Evolutionary conservation across 108 stramenopile genomes (phyloP).

Genomic region (Craspedostauros australis): DNA sequence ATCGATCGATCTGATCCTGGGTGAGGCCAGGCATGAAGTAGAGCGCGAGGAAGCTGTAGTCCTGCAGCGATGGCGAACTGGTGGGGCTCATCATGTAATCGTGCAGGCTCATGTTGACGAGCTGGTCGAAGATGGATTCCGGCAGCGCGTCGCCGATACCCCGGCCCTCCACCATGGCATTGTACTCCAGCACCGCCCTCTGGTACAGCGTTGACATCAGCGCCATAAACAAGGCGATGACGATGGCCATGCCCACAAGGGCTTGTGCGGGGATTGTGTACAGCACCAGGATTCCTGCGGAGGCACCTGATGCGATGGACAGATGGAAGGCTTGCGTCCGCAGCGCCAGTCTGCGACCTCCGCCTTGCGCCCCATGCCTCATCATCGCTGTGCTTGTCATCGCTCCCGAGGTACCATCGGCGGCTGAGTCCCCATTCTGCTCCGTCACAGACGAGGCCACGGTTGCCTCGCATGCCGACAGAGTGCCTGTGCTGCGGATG

Average conservation of each 20-base stretch:
- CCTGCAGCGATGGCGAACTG: slow-evolving; percentile 28
- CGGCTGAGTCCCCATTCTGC: too few species aligned
- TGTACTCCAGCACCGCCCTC: slow-evolving; percentile 9
- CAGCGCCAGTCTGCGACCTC: too few species aligned
- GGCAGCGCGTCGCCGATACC: slow-evolving; percentile 43
- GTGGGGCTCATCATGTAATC: slow-evolving; percentile 52
- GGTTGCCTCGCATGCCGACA: too few species aligned
- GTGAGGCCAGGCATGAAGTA: slow-evolving; percentile 74
- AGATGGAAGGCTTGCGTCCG: slow-evolving; percentile 12
- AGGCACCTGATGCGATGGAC: slow-evolving; percentile 10
- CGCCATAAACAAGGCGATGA: neutral
- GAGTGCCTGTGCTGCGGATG: too few species aligned
- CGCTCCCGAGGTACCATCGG: too few species aligned
- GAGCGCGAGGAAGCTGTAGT: slow-evolving; percentile 43
- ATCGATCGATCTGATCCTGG: slow-evolving; percentile 43
- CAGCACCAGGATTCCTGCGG: slow-evolving; percentile 5
- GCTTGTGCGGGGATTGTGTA: slow-evolving; percentile 11
- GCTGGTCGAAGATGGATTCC: slow-evolving; percentile 27
- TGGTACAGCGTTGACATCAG: neutral
- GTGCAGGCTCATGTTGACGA: slow-evolving; percentile 53
- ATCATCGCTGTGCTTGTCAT: too few species aligned
- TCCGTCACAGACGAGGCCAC: too few species aligned
- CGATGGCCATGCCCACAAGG: slow-evolving; percentile 11
- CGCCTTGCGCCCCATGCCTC: too few species aligned
- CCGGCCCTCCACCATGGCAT: slow-evolving; percentile 6